A percentile compares a stretch with the other conserved stretches of the same genome.
Evolutionary conservation across 768 basidiomycete species (phyloP).

Genomic region (Neoboletus subvelutipes): DNA sequence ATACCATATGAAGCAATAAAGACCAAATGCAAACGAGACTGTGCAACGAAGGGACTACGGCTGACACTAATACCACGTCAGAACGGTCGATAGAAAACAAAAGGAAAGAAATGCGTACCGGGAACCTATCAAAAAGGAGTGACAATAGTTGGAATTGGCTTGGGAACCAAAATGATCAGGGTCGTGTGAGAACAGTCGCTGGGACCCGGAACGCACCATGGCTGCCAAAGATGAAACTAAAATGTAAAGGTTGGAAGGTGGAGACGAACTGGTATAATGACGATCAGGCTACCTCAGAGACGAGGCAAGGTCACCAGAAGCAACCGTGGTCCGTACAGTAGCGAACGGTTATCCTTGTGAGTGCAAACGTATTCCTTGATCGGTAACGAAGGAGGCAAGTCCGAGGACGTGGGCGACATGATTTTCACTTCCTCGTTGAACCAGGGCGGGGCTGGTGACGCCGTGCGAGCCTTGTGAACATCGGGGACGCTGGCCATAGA

Average conservation of each 20-base stretch:
- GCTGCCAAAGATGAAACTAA: neutral
- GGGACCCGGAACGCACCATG: neutral
- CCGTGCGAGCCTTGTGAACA: neutral
- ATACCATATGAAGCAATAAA: conserved; percentile 6
- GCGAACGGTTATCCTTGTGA: conserved; percentile 4
- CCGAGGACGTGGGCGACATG: neutral
- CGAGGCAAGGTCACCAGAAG: conserved; percentile 1
- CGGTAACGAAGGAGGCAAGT: conserved; percentile 5
- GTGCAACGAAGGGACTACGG: neutral
- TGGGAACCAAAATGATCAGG: neutral
- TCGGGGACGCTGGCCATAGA: neutral
- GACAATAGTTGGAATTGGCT: conserved; percentile 17
- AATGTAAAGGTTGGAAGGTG: conserved; percentile 4
- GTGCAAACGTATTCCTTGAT: neutral
- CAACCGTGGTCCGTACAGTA: neutral
- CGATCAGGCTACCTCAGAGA: neutral
- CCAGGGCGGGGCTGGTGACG: neutral
- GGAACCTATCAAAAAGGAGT: conserved; percentile 12
- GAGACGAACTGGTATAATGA: neutral
- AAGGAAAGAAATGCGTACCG: neutral
- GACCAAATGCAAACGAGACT: neutral
- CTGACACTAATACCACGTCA: neutral
- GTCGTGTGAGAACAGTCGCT: neutral
- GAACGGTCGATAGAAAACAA: neutral
- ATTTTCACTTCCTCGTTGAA: neutral